Evolutionary conservation across 305 asterid genomes (phyloP), one percentile per base, ranked within the genome.

Genomic region (Fraxinus dipetala): DNA sequence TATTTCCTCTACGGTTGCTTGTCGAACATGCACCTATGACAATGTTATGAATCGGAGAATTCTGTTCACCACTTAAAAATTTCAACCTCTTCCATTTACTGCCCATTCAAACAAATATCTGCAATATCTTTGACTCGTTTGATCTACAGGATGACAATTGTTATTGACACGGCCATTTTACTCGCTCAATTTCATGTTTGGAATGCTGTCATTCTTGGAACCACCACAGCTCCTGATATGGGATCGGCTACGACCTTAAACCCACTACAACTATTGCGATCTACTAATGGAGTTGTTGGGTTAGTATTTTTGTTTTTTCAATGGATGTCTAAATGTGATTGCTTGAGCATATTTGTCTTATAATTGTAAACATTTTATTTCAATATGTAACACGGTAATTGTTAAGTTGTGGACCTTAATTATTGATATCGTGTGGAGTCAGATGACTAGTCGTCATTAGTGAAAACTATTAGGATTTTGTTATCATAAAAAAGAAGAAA

Each of bases 151-250:
- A 92, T 90, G 43, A 93, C 98, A 65, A 91, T 95, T 54, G 90
- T 93, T 87, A 83, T 89, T 5, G 98, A 98, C 79, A 90, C 95
- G 45, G 93, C 93, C 78, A 93, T 93, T 86, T 98, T 98, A 7
- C 97, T 95, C 28, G 90, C 86, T 78, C 88, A 93, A 1, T 95
- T 95, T 87, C 95, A 93, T 79, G 90, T 93, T 72, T 95, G 98
- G 98, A 87, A 95, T 40, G 98, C 91, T 5, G 98, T 93, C 67
- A 91, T 95, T 84, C 98, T 95, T 78, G 97, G 98, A 77, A 89
- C 93, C 81, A 85, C 91, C 38, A 22, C 89, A 40, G 51, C 75
- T 63, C 24, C 36, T 32, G 95, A 79, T 80, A 86, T 83, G 34
- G 89, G 88, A 22, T 69, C 89, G 43, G 87, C 56, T 51, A 80